phyloP scores from a whole-genome alignment of 176 grass and related monocot genomes.

The Ensete ventricosum region DNA sequence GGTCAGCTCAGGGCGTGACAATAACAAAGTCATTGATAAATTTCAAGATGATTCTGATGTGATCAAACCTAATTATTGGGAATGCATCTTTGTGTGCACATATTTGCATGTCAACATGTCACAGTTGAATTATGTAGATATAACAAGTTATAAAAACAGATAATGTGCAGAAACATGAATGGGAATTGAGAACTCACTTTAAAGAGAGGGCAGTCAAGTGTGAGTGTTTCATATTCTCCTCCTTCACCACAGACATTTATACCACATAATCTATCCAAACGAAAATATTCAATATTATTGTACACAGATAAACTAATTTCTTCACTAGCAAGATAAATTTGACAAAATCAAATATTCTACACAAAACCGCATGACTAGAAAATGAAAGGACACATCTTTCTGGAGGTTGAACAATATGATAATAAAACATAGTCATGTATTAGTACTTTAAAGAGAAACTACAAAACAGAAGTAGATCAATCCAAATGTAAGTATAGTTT shows the following conservation, averaged over 20 bases:
- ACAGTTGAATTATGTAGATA: not conserved
- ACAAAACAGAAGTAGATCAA: too few relatives aligned
- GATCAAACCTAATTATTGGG: not conserved
- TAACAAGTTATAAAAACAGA: not conserved
- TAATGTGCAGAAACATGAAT: not conserved
- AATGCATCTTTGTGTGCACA: not conserved
- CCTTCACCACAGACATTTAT: conserved; percentile 98
- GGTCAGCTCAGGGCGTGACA: too few relatives aligned
- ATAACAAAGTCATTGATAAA: too few relatives aligned
- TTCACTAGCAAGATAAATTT: not conserved
- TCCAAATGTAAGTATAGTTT: too few relatives aligned
- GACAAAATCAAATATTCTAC: not conserved
- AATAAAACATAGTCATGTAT: too few relatives aligned
- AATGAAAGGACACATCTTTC: not conserved
- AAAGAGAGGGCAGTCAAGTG: conserved; percentile 97
- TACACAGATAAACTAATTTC: not conserved
- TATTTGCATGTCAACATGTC: not conserved
- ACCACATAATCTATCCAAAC: conserved; percentile 58
- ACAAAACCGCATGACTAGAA: not conserved
- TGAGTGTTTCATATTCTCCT: conserved; percentile 97
- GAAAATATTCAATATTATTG: not conserved
- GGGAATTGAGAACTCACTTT: conserved; percentile 45
- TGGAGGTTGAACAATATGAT: too few relatives aligned
- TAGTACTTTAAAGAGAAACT: too few relatives aligned
- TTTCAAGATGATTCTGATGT: not conserved